These are phyloP conservation scores for Cryptococcus sp. DNA, from an alignment of 1,284 basidiomycete genomes.

Conservation along the genomic window DNA sequence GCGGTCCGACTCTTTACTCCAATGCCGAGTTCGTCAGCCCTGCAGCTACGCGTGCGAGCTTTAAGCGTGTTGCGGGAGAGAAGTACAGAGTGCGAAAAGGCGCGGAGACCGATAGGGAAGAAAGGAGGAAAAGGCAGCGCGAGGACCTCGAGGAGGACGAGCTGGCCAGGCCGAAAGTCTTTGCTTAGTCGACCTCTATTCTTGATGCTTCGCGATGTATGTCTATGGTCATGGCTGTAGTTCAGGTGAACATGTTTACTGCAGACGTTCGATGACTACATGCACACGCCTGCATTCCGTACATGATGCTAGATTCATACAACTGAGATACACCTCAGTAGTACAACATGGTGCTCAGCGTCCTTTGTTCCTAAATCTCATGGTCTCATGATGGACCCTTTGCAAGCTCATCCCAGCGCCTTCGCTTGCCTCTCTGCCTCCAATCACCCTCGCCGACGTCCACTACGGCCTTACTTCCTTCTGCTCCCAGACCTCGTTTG, in stretches of 20 bases:
- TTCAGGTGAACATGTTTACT: too few relatives aligned
- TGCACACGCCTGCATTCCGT: too few relatives aligned
- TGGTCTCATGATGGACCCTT: constrained; percentile 4
- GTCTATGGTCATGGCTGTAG: too few relatives aligned
- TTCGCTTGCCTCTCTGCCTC: constrained; percentile 31
- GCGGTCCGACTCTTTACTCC: constrained; percentile 91
- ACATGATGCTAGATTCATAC: too few relatives aligned
- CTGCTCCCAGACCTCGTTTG: constrained; percentile 38
- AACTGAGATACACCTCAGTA: too few relatives aligned
- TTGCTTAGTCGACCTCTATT: constrained; percentile 60
- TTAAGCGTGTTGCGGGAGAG: constrained; percentile 71
- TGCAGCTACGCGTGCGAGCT: constrained; percentile 71
- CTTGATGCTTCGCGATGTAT: too few relatives aligned
- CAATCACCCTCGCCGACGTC: constrained; percentile 32
- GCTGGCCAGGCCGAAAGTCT: constrained; percentile 83
- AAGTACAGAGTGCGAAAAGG: constrained; percentile 80
- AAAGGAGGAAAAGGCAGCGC: constrained; percentile 67
- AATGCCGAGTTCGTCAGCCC: constrained; percentile 96
- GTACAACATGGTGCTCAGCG: too few relatives aligned
- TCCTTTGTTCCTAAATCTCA: too few relatives aligned
- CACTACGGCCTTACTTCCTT: constrained; percentile 19
- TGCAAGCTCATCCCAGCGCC: constrained; percentile 36
- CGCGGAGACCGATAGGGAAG: constrained; percentile 66
- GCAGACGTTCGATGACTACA: too few relatives aligned
- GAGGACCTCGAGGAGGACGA: constrained; percentile 69